Evolutionary conservation across 148 eudicot genomes (phyloP), one percentile per base, ranked within the genome.

Genomic region (Limonium bicolor): DNA sequence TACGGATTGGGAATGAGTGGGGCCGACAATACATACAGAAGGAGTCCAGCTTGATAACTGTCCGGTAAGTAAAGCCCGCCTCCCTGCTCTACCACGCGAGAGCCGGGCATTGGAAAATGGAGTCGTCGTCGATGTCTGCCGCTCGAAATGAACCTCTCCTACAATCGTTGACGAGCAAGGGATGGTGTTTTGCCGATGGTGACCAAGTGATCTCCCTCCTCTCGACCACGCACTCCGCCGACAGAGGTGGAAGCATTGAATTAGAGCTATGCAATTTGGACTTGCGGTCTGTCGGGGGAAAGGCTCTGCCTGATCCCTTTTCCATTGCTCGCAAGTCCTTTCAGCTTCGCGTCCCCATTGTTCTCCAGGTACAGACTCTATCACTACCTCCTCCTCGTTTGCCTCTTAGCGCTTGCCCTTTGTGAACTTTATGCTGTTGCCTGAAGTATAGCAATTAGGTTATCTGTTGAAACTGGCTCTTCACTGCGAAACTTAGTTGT

Each of bases 201-300:
- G 61, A 68, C 18, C 62, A 68, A 24, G 70, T 82, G 10, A 66
- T 58, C 59, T 53, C 73, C 44, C 24, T 77, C 16, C 24, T 77
- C 16, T 64, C 78, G 55, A 18, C 62, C 25, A 50, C 63, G 36
- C 62, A 72, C 9, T 56, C 59, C 36, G 61, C 75, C 52, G 32
- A 39, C 51, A 24, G 76, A 61, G 58, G 61, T 12, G 72, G 61
- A 17, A 46, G 51, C 18, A 31, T 83, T 19, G 80, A 86, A 63
- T 66, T 79, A n/a, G 88, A 82, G 61, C 80, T 86, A 9, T 65
- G 67, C 32, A 76, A 78, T 52, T 10, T 73, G 53, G 94, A 86
- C 48, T 67, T 78, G 39, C 66, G 77, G 20, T 60, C 77, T 13
- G 33, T 86, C 50, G 96, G 88, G 17, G 94, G 71, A 0, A 86